Evolutionary conservation across 108 stramenopile genomes (phyloP).

Genomic region (Parietichytrium sp.): DNA sequence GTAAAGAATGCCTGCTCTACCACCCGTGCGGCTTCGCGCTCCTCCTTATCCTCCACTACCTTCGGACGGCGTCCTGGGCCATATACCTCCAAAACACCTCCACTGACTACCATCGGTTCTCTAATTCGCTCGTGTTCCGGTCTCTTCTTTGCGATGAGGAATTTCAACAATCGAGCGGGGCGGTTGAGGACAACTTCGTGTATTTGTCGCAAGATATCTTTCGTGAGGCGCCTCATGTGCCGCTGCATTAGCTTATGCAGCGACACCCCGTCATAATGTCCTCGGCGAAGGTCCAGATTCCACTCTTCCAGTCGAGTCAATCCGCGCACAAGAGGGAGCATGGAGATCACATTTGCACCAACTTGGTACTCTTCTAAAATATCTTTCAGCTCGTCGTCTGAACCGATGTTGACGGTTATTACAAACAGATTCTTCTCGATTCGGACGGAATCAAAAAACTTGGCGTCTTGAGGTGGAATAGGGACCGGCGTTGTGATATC

Average conservation of each 20-base stretch:
- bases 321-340: background rate
- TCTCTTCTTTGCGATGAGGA: background rate
- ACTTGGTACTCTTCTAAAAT: background rate
- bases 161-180: background rate
- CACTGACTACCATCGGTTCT: background rate
- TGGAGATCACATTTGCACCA: background rate
- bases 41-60: background rate
- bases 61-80: background rate
- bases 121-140: constrained; percentile 3
- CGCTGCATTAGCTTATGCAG: background rate
- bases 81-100: background rate
- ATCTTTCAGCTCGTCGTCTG: background rate
- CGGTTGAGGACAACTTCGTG: background rate
- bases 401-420: background rate
- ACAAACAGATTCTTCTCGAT: background rate
- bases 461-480: background rate
- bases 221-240: background rate
- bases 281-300: background rate
- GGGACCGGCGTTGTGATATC: background rate
- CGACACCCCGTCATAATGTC: background rate
- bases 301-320: constrained; percentile 18
- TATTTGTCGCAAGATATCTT: background rate
- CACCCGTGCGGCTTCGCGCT: background rate
- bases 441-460: background rate
- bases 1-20: background rate